phyloP scores from a whole-genome alignment of 2,329 filamentous ascomycete genomes.

The Aureobasidium sp. region DNA sequence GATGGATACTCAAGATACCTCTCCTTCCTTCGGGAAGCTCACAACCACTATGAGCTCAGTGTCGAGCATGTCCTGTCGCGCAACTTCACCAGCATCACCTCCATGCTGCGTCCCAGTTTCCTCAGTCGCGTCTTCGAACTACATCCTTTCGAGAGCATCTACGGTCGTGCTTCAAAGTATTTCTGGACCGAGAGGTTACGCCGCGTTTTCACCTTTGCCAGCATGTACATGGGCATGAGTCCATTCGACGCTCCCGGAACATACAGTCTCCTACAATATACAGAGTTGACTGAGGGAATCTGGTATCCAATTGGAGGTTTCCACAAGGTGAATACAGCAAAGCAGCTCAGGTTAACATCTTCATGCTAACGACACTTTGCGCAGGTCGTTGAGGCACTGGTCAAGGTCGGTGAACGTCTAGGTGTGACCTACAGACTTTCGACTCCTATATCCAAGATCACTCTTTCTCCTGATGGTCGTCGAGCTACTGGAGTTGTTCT shows the following conservation, averaged over 20 bases:
- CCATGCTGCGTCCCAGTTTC: constrained; percentile 52
- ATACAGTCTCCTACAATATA: constrained; percentile 66
- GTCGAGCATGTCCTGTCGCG: constrained; percentile 56
- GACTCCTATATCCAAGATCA: constrained; percentile 48
- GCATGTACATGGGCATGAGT: constrained; percentile 78
- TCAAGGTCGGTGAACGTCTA: constrained; percentile 51
- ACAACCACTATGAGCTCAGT: constrained; percentile 61
- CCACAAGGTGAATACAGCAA: constrained; percentile 40
- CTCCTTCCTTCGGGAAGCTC: constrained; percentile 56
- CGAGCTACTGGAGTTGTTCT: constrained; percentile 53
- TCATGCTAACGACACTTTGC: background rate
- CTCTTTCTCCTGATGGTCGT: constrained; percentile 44
- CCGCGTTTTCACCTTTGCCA: constrained; percentile 66
- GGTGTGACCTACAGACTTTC: constrained; percentile 57
- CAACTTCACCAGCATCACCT: constrained; percentile 56
- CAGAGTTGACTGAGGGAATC: constrained; percentile 66
- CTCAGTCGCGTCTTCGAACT: constrained; percentile 50
- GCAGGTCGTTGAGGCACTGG: constrained; percentile 50
- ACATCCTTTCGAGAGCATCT: constrained; percentile 66
- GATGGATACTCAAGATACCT: constrained; percentile 64
- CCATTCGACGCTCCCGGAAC: constrained; percentile 69
- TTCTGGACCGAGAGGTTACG: constrained; percentile 62
- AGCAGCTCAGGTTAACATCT: background rate
- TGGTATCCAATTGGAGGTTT: constrained; percentile 69
- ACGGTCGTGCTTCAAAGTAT: constrained; percentile 55